A percentile compares a stretch with the other conserved stretches of the same genome.
These are phyloP conservation scores for Pterulicium gracile DNA, from an alignment of 1,284 basidiomycete genomes.

Conservation along the genomic window DNA sequence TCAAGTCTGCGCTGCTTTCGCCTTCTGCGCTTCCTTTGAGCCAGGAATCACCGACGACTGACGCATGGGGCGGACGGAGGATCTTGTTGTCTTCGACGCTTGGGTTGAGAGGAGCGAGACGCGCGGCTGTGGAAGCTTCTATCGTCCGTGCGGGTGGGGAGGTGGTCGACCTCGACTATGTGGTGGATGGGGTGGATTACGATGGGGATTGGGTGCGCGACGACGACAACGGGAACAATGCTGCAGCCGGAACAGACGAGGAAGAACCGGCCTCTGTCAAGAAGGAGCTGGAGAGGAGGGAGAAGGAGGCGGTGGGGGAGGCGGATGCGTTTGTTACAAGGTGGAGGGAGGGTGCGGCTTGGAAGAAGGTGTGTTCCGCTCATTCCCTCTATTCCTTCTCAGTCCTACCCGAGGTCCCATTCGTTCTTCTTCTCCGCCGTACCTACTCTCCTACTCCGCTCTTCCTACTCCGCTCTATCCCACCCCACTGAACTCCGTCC, in stretches of 20 bases:
- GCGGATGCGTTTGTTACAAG: slow-evolving; percentile 64
- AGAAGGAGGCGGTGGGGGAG: slow-evolving; percentile 30
- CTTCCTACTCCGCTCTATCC: not conserved
- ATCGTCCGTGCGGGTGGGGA: slow-evolving; percentile 48
- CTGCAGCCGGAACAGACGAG: too few relatives aligned
- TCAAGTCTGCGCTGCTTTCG: slow-evolving; percentile 22
- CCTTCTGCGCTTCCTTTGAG: slow-evolving; percentile 10
- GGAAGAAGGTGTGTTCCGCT: slow-evolving; percentile 41
- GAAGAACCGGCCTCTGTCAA: too few relatives aligned
- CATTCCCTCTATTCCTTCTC: too few relatives aligned
- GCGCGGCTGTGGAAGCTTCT: slow-evolving; percentile 43
- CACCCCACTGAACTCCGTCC: not conserved
- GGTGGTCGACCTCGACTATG: slow-evolving; percentile 30
- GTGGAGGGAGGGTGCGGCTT: slow-evolving; percentile 57
- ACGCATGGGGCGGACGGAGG: slow-evolving; percentile 37
- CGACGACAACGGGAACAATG: too few relatives aligned
- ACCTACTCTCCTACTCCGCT: not conserved
- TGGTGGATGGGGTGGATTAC: slow-evolving; percentile 16
- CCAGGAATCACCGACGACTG: slow-evolving; percentile 8
- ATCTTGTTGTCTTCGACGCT: slow-evolving; percentile 53
- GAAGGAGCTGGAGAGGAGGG: slow-evolving; percentile 17
- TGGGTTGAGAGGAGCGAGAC: slow-evolving; percentile 35
- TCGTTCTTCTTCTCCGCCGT: not conserved
- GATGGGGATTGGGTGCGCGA: too few relatives aligned
- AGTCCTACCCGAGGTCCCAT: not conserved